Evolutionary conservation across 208 protist genomes (phyloP).

Genomic region (Wallacemonas collosoma): DNA sequence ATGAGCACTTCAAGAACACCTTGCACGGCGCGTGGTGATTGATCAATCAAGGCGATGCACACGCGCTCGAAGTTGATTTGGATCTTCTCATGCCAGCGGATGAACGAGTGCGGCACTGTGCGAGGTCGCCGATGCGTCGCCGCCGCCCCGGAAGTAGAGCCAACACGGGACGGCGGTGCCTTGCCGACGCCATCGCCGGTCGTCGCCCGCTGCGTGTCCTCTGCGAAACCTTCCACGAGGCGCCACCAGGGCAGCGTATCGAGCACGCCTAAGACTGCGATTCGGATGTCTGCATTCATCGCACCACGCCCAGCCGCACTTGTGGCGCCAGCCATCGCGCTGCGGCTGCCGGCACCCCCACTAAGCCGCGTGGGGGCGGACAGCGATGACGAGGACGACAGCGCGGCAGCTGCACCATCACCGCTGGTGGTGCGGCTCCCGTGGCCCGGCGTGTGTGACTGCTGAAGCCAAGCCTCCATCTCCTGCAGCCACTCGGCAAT

Average conservation of each 20-base stretch:
- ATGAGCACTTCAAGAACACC: constrained; percentile 77
- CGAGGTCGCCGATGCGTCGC: neutral
- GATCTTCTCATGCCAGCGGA: constrained; percentile 64
- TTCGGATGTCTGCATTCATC: constrained; percentile 45
- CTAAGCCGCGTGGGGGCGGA: neutral
- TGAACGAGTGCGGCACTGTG: constrained; percentile 31
- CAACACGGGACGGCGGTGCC: neutral
- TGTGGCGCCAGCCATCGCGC: constrained; percentile 18
- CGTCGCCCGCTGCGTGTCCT: constrained; percentile 4
- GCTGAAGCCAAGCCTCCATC: constrained; percentile 47
- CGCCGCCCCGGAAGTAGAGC: neutral
- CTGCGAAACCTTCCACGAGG: constrained; percentile 51
- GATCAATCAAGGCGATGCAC: constrained; percentile 61
- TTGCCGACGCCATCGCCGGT: too few species aligned
- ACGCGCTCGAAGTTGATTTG: constrained; percentile 79
- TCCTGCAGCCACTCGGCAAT: constrained; percentile 69
- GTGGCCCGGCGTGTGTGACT: constrained; percentile 11
- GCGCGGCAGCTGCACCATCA: neutral
- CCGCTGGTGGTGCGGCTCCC: neutral
- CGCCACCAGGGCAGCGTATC: constrained; percentile 87
- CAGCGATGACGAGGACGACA: neutral
- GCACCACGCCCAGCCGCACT: constrained; percentile 16
- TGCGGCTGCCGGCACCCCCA: neutral
- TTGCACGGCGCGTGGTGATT: constrained; percentile 62
- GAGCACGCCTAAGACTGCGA: constrained; percentile 73